Base-by-base conservation (phyloP, 1,284 basidiomycete species). In the Tilletia caries region DNA sequence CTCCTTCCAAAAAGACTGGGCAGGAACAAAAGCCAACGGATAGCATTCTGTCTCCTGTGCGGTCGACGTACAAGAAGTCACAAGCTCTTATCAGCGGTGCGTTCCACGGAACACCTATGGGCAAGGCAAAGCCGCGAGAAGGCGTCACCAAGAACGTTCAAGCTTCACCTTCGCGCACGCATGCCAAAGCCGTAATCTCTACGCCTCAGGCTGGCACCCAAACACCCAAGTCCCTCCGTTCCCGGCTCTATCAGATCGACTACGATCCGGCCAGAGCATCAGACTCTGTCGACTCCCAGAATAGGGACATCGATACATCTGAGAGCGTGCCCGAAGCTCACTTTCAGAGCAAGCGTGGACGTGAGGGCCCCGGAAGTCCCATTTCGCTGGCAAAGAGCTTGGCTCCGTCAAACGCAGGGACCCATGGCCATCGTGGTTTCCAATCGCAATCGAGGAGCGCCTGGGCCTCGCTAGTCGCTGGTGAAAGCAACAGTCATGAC, bases 81-180 rank as follows among this genome's bases (percentile, higher is more conserved):
- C 52, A 54, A 29, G 52, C 52, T 13, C 23, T 54, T 13, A 54
- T 54, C 52, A 54, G 52, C 25, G 52, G 52, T 15, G 58, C 58
- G 8, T 37, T 62, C 29, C 32, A 34, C 58, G 58, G 58, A 6
- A 62, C 58, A 3, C 58, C 58, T 1, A 62, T 50, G 48, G 48
- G 48, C 48, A 50, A 50, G 3, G 18, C 48, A 20, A 50, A 50
- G 48, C 48, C 10, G 20, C 48, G 48, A 8, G 48, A 50, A 18
- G 48, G 12, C 20, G 48, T 18, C 20, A 18, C 48, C 6, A 50
- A 50, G 20, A 18, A 50, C 10, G 20, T 8, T 25, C 6, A 6
- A n/a, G 18, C 23, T 25, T n/a, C 48, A 25, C 13, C 48, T 8
- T 50, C 48, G 48, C 48, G 48, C 6, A 25, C 48, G 8, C 48